These are phyloP conservation scores for Saccharomyces hybrid DNA, from an alignment of 1,139 yeast genomes.

Conservation along the genomic window DNA sequence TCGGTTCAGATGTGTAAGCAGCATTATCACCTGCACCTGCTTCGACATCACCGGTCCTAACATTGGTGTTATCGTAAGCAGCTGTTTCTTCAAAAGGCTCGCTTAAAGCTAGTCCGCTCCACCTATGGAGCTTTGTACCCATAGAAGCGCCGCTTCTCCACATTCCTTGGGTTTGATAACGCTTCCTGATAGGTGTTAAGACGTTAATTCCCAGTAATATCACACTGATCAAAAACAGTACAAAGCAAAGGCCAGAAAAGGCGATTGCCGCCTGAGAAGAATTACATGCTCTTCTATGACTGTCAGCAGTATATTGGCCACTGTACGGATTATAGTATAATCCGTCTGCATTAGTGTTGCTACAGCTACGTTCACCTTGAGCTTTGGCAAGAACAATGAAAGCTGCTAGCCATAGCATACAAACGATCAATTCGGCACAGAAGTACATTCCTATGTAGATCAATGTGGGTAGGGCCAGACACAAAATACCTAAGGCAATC, in stretches of 20 bases:
- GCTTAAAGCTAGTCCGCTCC: conserved; percentile 12
- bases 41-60: conserved; percentile 4
- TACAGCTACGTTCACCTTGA: conserved; percentile 19
- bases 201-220: conserved; percentile 25
- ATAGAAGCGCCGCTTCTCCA: conserved; percentile 15
- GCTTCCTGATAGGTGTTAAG: conserved; percentile 21
- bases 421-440: conserved; percentile 16
- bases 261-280: conserved; percentile 32
- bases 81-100: conserved; percentile 6
- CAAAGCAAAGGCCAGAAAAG: conserved; percentile 29
- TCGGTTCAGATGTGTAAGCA: conserved; percentile 3
- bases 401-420: conserved; percentile 22
- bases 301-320: conserved; percentile 12
- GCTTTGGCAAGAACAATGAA: conserved; percentile 23
- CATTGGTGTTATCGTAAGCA: neutral
- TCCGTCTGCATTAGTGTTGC: conserved; percentile 7
- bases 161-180: conserved; percentile 17
- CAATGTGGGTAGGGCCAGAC: conserved; percentile 10
- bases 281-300: conserved; percentile 20
- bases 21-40: conserved; percentile 3
- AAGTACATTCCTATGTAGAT: conserved; percentile 18
- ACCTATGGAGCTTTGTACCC: conserved; percentile 13
- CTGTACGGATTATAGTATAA: conserved; percentile 20
- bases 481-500: conserved; percentile 10
- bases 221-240: conserved; percentile 22